phyloP scores from a whole-genome alignment of 2,329 filamentous ascomycete genomes.

The Scleromitrula shiraiana region DNA sequence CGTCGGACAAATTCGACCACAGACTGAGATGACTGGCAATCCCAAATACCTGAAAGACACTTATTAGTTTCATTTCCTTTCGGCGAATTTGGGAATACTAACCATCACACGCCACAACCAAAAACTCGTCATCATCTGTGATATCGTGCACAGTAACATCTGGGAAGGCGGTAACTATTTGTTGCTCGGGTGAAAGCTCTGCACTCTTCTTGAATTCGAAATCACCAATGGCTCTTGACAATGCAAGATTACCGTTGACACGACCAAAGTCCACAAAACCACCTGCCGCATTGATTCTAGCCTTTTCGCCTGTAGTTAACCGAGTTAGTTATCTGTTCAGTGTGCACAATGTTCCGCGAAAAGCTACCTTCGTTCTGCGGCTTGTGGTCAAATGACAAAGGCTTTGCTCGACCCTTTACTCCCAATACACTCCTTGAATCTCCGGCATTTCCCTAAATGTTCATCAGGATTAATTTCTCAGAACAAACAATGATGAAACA shows the following conservation, averaged over 20 bases:
- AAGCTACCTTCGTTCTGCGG: slow-evolving; percentile 85
- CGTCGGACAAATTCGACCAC: slow-evolving; percentile 95
- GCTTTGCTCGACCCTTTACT: slow-evolving; percentile 95
- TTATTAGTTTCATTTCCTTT: slow-evolving; percentile 17
- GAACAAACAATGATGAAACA: slow-evolving; percentile 37
- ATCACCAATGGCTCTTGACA: slow-evolving; percentile 95
- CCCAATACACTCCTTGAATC: slow-evolving; percentile 93
- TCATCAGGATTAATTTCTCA: slow-evolving; percentile 22
- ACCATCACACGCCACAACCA: slow-evolving; percentile 91
- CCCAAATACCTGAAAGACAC: slow-evolving; percentile 76
- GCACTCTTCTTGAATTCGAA: slow-evolving; percentile 99
- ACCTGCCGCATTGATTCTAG: slow-evolving; percentile 88
- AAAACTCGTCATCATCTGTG: slow-evolving; percentile 88
- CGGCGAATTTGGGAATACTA: slow-evolving; percentile 30
- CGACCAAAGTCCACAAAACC: slow-evolving; percentile 98
- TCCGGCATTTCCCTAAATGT: slow-evolving; percentile 81
- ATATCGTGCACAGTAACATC: slow-evolving; percentile 90
- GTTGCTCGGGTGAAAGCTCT: slow-evolving; percentile 92
- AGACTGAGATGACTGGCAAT: slow-evolving; percentile 96
- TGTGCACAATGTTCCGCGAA: background rate
- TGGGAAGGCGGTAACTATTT: slow-evolving; percentile 95
- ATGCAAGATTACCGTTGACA: slow-evolving; percentile 93
- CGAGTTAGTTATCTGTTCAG: slow-evolving; percentile 21
- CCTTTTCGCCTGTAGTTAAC: slow-evolving; percentile 70
- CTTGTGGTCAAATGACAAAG: slow-evolving; percentile 98